phyloP scores from a whole-genome alignment of 176 grass and related monocot species.

The Zizania latifolia region DNA sequence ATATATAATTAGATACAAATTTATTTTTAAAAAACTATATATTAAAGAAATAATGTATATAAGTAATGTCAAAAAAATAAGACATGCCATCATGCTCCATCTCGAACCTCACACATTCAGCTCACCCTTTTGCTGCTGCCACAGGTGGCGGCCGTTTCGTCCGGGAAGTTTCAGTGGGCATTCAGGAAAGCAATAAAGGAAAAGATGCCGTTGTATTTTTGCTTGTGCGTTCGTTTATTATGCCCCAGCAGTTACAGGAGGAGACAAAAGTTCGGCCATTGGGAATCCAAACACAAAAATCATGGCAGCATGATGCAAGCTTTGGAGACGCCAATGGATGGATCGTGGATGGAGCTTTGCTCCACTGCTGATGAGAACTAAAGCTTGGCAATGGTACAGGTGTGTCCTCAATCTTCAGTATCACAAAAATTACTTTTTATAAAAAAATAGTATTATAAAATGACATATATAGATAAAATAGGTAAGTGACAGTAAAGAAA shows the following conservation, averaged over 20 bases:
- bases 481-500: too few relatives aligned
- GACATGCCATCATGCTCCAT: background rate
- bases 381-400: background rate
- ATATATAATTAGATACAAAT: too few relatives aligned
- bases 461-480: too few relatives aligned
- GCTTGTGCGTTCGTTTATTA: background rate
- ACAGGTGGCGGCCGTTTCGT: slow-evolving; percentile 18
- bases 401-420: too few relatives aligned
- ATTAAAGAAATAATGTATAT: too few relatives aligned
- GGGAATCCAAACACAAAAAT: slow-evolving; percentile 6
- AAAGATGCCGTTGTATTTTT: background rate
- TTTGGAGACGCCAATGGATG: background rate
- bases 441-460: too few relatives aligned
- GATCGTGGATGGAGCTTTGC: slow-evolving; percentile 33
- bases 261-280: background rate
- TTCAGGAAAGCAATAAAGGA: slow-evolving; percentile 15
- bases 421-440: too few relatives aligned
- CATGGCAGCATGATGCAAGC: slow-evolving; percentile 16
- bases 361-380: slow-evolving; percentile 14
- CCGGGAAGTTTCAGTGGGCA: slow-evolving; percentile 29
- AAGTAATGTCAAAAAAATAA: too few relatives aligned
- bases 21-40: too few relatives aligned
- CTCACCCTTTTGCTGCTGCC: background rate
- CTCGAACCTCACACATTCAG: background rate
- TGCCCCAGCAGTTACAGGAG: background rate